These are phyloP conservation scores for Calocybe indica DNA, from an alignment of 768 basidiomycete genomes.

Conservation along the genomic window DNA sequence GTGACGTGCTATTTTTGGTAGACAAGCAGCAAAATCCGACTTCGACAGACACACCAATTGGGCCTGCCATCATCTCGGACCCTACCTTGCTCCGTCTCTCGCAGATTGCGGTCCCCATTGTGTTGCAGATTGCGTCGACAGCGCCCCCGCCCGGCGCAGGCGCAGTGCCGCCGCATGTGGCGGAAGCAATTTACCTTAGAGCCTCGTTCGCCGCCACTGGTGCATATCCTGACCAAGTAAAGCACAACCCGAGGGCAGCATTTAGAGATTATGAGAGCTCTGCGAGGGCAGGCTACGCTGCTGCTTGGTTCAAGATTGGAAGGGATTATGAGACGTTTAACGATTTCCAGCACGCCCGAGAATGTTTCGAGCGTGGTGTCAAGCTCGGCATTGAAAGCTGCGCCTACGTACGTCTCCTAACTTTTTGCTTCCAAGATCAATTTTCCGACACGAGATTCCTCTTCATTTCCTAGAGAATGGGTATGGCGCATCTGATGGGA, in stretches of 20 bases:
- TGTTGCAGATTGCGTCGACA: slow-evolving; percentile 50
- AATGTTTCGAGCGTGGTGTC: slow-evolving; percentile 84
- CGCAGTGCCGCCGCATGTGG: slow-evolving; percentile 35
- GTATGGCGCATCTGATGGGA: slow-evolving; percentile 87
- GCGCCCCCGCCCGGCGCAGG: slow-evolving; percentile 10
- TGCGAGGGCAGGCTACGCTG: slow-evolving; percentile 67
- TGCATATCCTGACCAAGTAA: slow-evolving; percentile 57
- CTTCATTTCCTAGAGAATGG: slow-evolving; percentile 60
- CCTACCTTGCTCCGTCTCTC: slow-evolving; percentile 53
- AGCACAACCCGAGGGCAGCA: slow-evolving; percentile 67
- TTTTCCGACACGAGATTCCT: slow-evolving; percentile 5
- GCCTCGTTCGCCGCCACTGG: slow-evolving; percentile 73
- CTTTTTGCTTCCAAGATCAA: slow-evolving; percentile 1
- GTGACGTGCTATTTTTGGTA: slow-evolving; percentile 78
- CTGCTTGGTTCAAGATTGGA: slow-evolving; percentile 91
- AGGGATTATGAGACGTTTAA: slow-evolving; percentile 88
- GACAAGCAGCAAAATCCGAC: slow-evolving; percentile 39
- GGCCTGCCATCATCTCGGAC: slow-evolving; percentile 52
- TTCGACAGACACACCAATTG: slow-evolving; percentile 39
- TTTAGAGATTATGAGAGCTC: slow-evolving; percentile 88
- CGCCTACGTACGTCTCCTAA: slow-evolving; percentile 55
- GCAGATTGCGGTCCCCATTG: slow-evolving; percentile 56
- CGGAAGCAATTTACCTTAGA: slow-evolving; percentile 73
- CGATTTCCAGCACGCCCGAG: slow-evolving; percentile 65
- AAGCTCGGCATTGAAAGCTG: slow-evolving; percentile 72